Evolutionary conservation across 2,329 filamentous ascomycete species (phyloP).

Genomic region (Verticillium nubilum): DNA sequence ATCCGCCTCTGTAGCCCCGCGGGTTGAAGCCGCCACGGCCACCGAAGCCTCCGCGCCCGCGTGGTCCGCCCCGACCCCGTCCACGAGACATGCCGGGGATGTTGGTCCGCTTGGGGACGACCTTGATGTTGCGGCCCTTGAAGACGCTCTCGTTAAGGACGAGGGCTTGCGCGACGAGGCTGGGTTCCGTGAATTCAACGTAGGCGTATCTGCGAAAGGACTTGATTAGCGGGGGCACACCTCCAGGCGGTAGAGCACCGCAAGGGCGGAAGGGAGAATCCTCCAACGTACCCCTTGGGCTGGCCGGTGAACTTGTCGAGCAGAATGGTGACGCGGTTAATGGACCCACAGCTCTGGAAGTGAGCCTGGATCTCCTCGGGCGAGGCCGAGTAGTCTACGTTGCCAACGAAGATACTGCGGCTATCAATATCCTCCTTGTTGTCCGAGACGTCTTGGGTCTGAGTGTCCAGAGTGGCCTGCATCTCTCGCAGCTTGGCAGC

Average conservation of each 20-base stretch:
- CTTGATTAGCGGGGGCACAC: neutral
- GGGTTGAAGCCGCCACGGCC: conserved; percentile 48
- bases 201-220: conserved; percentile 77
- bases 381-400: conserved; percentile 95
- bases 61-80: conserved; percentile 53
- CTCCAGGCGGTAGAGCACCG: neutral
- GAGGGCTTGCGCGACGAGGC: conserved; percentile 84
- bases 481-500: conserved; percentile 81
- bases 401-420: conserved; percentile 95
- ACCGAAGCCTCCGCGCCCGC: conserved; percentile 43
- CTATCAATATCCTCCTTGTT: conserved; percentile 95
- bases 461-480: conserved; percentile 80
- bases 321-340: conserved; percentile 96
- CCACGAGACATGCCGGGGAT: conserved; percentile 90
- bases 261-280: neutral
- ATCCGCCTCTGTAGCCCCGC: conserved; percentile 60
- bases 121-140: conserved; percentile 92
- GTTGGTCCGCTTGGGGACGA: conserved; percentile 91
- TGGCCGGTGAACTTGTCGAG: conserved; percentile 98
- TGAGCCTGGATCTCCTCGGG: conserved; percentile 98
- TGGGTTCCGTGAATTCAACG: conserved; percentile 95
- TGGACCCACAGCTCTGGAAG: conserved; percentile 94
- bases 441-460: conserved; percentile 66
- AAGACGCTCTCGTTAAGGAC: conserved; percentile 96
- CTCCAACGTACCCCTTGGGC: conserved; percentile 83